phyloP scores from a whole-genome alignment of 768 basidiomycete genomes.

The Collybia sp. region DNA sequence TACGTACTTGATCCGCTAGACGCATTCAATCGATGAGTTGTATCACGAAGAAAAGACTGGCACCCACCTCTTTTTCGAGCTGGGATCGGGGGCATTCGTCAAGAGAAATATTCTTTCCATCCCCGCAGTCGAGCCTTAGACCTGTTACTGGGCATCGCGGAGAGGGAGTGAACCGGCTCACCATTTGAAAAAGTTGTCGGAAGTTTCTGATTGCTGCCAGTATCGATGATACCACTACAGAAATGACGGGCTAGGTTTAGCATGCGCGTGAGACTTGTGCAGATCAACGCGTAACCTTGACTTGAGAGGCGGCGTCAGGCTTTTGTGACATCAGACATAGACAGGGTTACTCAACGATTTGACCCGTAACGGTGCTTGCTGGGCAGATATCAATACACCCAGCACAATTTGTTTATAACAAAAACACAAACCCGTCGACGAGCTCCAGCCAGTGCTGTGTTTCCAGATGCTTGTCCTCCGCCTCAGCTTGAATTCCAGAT shows the following conservation, averaged over 20 bases:
- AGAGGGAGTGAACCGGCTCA: constrained; percentile 11
- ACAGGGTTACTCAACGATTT: constrained; percentile 38
- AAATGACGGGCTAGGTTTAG: background rate
- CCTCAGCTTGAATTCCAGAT: constrained; percentile 24
- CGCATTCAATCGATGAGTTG: no score
- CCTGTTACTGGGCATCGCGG: background rate
- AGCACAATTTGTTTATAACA: background rate
- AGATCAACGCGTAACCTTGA: no score
- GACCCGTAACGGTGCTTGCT: constrained; percentile 63
- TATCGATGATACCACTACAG: constrained; percentile 50
- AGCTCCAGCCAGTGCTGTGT: constrained; percentile 64
- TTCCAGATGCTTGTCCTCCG: constrained; percentile 43
- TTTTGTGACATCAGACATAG: no score
- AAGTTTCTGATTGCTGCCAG: constrained; percentile 57
- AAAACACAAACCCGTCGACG: constrained; percentile 43
- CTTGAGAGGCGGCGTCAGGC: no score
- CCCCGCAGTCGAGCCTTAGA: constrained; percentile 57
- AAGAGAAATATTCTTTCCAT: constrained; percentile 49
- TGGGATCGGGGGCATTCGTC: constrained; percentile 55
- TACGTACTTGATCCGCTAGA: constrained; percentile 40
- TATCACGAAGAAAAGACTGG: no score
- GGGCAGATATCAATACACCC: constrained; percentile 1
- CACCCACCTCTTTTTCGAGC: constrained; percentile 52
- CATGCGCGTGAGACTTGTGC: no score
- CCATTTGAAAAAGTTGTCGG: constrained; percentile 67